Evolutionary conservation across 2,329 filamentous ascomycete species (phyloP), one percentile per base, ranked within the genome.

Genomic region (Alternaria brassicae): DNA sequence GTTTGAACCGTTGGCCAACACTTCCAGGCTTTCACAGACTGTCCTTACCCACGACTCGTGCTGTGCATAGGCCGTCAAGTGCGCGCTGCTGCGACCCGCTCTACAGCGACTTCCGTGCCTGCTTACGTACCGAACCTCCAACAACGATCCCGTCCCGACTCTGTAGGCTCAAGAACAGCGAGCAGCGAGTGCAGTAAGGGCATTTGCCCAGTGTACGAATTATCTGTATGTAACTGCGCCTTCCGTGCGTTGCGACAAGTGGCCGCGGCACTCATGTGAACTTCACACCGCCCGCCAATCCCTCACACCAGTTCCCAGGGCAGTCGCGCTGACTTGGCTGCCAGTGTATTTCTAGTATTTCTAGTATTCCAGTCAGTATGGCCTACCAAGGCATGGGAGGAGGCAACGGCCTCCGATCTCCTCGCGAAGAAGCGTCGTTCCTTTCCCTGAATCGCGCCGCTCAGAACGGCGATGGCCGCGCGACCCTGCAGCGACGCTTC

Each of bases 401-500:
- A 72, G 83, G 85, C 76, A 91, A 92, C 86, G 91, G 94, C 80
- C 93, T 79, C 88, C 91, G 79, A 52, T 91, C 91, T 69, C 87
- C 91, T 56, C 87, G 89, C 71, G 90, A 89, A 80, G 92, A 96
- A 73, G 81, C 87, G 72, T 83, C 89, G 66, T 91, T 93, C 81
- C 87, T 89, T 75, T 87, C 88, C 68, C 87, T 92, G 78, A 88
- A 89, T 72, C 60, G 91, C 64, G 79, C 81, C 48, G 78, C 82
- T 62, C 77, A 85, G 65, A 85, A 87, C 25, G 40, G 37, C 78
- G 92, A 96, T 75, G 86, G 86, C 67, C 89, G 93, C 79, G 87
- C 88, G 64, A 89, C 88, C 70, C 84, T 98, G 76, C 92, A 93
- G 79, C 89, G 94, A 74, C 90, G 94, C 75, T 98, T 98, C 81